These are phyloP conservation scores for Fusarium globosum DNA, from an alignment of 2,329 filamentous ascomycete species.

Conservation along the genomic window DNA sequence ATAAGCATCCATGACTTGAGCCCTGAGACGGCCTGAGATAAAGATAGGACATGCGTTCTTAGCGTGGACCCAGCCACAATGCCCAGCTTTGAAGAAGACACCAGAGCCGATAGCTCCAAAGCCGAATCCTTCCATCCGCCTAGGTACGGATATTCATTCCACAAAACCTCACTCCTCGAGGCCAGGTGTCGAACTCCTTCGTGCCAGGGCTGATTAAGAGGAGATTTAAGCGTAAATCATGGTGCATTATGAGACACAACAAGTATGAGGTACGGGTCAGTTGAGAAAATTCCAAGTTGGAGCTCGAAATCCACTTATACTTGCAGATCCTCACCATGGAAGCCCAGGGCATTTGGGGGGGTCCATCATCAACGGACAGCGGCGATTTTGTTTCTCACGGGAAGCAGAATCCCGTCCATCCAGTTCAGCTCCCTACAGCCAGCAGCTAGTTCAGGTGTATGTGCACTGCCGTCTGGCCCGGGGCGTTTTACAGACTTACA, in stretches of 20 bases:
- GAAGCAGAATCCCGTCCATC: neutral
- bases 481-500: constrained; percentile 16
- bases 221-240: neutral
- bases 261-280: neutral
- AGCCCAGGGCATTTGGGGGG: constrained; percentile 19
- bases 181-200: constrained; percentile 5
- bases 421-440: neutral
- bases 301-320: constrained; percentile 24
- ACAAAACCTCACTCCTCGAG: constrained; percentile 14
- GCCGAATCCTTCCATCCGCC: neutral
- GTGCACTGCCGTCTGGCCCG: neutral
- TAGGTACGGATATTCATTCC: constrained; percentile 16
- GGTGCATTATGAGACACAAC: neutral
- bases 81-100: constrained; percentile 9
- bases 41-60: constrained; percentile 32
- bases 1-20: constrained; percentile 13
- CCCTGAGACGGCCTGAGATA: constrained; percentile 28
- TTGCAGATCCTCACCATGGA: constrained; percentile 24
- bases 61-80: constrained; percentile 39
- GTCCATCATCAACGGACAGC: neutral
- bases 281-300: neutral
- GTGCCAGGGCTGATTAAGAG: neutral
- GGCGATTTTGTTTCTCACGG: neutral
- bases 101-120: constrained; percentile 2
- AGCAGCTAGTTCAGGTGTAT: neutral